Conservation (phyloP, 805 yeast genomes). For the Saccharomycopsis sp. region DNA sequence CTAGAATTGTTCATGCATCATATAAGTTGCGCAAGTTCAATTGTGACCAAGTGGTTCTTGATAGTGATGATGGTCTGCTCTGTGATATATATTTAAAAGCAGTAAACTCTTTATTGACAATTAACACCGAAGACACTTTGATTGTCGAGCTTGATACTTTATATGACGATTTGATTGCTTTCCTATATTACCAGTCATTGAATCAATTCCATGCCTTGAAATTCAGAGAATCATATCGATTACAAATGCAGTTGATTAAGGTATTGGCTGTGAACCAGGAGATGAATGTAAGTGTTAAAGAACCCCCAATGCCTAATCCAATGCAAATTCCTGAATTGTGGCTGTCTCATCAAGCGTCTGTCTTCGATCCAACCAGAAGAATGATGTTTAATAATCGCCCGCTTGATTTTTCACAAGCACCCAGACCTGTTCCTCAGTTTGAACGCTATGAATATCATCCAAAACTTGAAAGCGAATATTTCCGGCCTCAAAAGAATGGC, state of each 20-base stretch:
- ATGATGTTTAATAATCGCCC: not conserved
- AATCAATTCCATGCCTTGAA: not conserved
- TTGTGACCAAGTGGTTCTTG: not conserved
- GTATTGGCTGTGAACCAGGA: constrained; percentile 13
- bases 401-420: not conserved
- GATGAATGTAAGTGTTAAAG: not conserved
- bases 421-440: not conserved
- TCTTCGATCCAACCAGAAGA: not conserved
- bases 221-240: constrained; percentile 2
- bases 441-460: not conserved
- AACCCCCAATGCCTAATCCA: not conserved
- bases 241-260: constrained; percentile 9
- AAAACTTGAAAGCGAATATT: not conserved
- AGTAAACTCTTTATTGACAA: not conserved
- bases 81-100: not conserved
- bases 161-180: constrained; percentile 17
- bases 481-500: not conserved
- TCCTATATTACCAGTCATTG: constrained; percentile 6
- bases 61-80: not conserved
- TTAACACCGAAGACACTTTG: not conserved
- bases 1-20: not conserved
- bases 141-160: not conserved
- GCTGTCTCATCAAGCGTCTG: not conserved
- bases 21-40: not conserved
- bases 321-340: not conserved